Evolutionary conservation across 2,329 filamentous ascomycete species (phyloP), one percentile per base, ranked within the genome.

Genomic region (Dactylellina leptospora): DNA sequence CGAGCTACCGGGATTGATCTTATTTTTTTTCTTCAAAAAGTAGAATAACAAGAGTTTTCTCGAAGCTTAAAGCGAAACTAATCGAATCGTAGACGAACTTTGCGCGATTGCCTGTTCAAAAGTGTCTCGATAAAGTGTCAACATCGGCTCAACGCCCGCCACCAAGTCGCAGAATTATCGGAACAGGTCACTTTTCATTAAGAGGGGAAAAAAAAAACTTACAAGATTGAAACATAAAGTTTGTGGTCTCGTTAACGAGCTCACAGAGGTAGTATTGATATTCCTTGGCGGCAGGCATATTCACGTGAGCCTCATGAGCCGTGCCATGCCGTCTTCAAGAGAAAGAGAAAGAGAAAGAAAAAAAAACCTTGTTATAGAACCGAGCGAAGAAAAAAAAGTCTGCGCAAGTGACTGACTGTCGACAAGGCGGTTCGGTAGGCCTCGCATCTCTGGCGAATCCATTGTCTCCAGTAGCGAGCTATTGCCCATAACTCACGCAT

Each of bases 31-130:
- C 13, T 51, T 61, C 56, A 20, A 58, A 70, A 61, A 20, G 64
- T 62, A 13, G 55, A 70, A 60, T 70, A 36, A 13, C 27, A 16
- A 13, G 64, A 70, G 27, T 16, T 64, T 66, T 59, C 61, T 53
- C 53, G 45, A 59, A 66, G 42, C 20, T 40, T 18, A 53, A 9
- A 18, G 47, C 45, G 53, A 66, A 66, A 50, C 3, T 23, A 13
- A 44, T 30, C 25, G 27, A 4, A 51, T 28, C 40, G 30, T 16
- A 28, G 28, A 23, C 27, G 40, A 45, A 1, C 22, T 27, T 55
- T 36, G 27, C 28, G 9, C 33, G 13, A 54, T 38, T 23, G 2
- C 45, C 1, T 40, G 13, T 4, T n/a, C 6, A 5, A 33, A 40
- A 4, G 33, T 22, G 18, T 33, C 28, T 44, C 47, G n/a, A 42